Percentiles rank a stretch among this genome's conserved stretches.
These are phyloP conservation scores for Taxillus chinensis DNA, from an alignment of 164 flowering plant genomes.

Conservation along the genomic window DNA sequence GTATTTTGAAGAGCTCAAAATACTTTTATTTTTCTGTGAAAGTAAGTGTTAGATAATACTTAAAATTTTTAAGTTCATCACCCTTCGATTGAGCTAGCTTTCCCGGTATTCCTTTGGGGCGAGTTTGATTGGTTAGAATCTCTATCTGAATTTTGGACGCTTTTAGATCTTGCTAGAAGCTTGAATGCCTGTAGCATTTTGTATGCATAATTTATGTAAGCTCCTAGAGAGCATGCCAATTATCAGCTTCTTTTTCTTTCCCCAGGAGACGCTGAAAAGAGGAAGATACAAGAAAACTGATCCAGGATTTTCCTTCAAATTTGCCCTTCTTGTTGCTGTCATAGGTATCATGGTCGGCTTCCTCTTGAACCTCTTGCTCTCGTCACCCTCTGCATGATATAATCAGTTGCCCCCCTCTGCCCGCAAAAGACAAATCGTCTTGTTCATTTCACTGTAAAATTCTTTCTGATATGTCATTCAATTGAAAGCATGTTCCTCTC, in stretches of 20 bases:
- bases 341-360: conserved; percentile 61
- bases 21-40: too few relatives aligned
- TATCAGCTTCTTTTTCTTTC: background rate
- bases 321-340: conserved; percentile 53
- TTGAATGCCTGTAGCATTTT: too few relatives aligned
- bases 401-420: background rate
- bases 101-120: too few relatives aligned
- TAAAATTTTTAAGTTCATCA: too few relatives aligned
- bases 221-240: background rate
- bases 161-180: too few relatives aligned
- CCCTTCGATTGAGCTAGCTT: too few relatives aligned
- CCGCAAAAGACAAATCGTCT: background rate
- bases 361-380: conserved; percentile 43
- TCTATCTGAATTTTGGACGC: too few relatives aligned
- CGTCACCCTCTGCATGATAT: conserved; percentile 39
- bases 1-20: too few relatives aligned
- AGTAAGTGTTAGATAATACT: too few relatives aligned
- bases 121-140: too few relatives aligned
- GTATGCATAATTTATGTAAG: too few relatives aligned
- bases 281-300: conserved; percentile 32
- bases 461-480: background rate
- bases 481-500: background rate
- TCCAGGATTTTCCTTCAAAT: conserved; percentile 51
- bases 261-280: conserved; percentile 52
- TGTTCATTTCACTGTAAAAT: conserved; percentile 15